Conservation (phyloP, 768 basidiomycete genomes). For the Punctularia strigosozonata region DNA sequence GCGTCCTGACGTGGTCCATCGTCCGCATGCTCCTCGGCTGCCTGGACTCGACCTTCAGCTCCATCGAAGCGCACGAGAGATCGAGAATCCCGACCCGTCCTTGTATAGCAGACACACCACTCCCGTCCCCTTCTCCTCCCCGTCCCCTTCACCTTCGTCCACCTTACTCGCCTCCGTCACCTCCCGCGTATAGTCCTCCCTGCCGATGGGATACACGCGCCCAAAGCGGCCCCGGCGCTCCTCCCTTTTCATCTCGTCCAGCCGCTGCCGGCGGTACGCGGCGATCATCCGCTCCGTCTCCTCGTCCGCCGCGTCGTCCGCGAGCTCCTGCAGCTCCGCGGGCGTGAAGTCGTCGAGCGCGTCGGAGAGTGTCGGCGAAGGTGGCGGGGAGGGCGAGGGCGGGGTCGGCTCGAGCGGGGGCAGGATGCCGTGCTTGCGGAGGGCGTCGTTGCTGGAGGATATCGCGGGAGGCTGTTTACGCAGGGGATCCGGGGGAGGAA, state of each 20-base stretch:
- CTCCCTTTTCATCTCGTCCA: slow-evolving; percentile 49
- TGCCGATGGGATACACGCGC: slow-evolving; percentile 72
- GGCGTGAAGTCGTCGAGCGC: slow-evolving; percentile 51
- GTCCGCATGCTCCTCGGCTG: slow-evolving; percentile 74
- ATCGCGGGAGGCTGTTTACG: slow-evolving; percentile 5
- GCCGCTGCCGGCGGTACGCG: slow-evolving; percentile 47
- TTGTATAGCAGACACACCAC: slow-evolving; percentile 94
- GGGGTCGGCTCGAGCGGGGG: slow-evolving; percentile 62
- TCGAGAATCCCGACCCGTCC: slow-evolving; percentile 57
- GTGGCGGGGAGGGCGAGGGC: slow-evolving; percentile 70
- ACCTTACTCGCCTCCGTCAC: slow-evolving; percentile 86
- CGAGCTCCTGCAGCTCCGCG: slow-evolving; percentile 54
- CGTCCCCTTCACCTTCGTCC: slow-evolving; percentile 52
- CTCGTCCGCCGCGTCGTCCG: slow-evolving; percentile 64
- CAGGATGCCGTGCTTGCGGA: slow-evolving; percentile 86
- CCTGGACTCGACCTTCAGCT: slow-evolving; percentile 25
- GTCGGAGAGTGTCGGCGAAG: slow-evolving; percentile 61
- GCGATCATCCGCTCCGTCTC: slow-evolving; percentile 68
- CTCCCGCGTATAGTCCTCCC: slow-evolving; percentile 91
- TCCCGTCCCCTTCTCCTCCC: slow-evolving; percentile 68
- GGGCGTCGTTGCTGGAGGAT: slow-evolving; percentile 73
- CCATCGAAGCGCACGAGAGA: background rate
- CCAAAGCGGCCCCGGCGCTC: slow-evolving; percentile 67
- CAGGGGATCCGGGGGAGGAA: background rate
- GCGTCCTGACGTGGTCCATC: slow-evolving; percentile 48